Evolutionary conservation across 768 basidiomycete species (phyloP).

Genomic region (Lactarius akahatsu): DNA sequence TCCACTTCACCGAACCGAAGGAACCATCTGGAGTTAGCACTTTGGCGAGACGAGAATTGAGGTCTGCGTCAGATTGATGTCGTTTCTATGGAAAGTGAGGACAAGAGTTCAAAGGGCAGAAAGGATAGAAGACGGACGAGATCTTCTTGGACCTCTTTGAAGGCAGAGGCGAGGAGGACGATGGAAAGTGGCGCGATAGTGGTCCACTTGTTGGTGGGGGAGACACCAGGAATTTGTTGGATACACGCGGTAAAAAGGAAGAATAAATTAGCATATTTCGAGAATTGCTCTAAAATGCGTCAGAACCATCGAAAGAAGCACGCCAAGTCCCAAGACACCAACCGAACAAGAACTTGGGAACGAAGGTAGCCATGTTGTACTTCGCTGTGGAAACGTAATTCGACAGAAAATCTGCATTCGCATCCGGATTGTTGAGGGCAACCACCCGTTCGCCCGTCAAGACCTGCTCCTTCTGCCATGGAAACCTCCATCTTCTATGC

Average conservation of each 20-base stretch:
- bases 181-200: conserved; percentile 89
- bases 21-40: conserved; percentile 61
- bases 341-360: conserved; percentile 94
- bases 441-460: conserved; percentile 75
- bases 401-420: conserved; percentile 65
- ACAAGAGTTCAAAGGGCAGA: not conserved
- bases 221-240: conserved; percentile 97
- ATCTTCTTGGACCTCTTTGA: conserved; percentile 96
- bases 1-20: conserved; percentile 82
- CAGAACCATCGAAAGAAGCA: not conserved
- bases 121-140: conserved; percentile 51
- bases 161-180: conserved; percentile 89
- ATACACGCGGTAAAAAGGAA: conserved; percentile 98
- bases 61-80: conserved; percentile 89
- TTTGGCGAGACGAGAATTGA: conserved; percentile 81
- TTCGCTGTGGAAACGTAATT: conserved; percentile 95
- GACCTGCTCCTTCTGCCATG: conserved; percentile 72
- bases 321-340: conserved; percentile 32
- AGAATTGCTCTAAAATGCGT: conserved; percentile 80
- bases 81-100: conserved; percentile 64
- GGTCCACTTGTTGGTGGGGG: conserved; percentile 92
- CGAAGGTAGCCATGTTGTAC: conserved; percentile 83
- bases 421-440: conserved; percentile 70
- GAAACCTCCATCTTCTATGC: conserved; percentile 68
- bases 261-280: conserved; percentile 97